These are phyloP conservation scores for Cutaneotrichosporon daszewskae DNA, from an alignment of 1,284 basidiomycete genomes.

Conservation along the genomic window DNA sequence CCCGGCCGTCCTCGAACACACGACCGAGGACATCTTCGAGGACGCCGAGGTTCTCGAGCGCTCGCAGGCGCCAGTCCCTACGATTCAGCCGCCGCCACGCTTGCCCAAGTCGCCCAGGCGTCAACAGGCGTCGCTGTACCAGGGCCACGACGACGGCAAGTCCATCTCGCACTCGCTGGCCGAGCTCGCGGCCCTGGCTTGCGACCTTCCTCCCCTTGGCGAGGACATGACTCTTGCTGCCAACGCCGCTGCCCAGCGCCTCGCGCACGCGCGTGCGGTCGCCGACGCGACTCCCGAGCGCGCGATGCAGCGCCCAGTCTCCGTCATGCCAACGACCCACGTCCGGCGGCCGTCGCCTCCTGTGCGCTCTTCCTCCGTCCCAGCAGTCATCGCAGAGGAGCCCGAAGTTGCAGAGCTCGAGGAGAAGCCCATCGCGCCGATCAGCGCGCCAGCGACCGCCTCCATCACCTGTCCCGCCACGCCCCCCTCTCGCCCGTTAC, in stretches of 20 bases:
- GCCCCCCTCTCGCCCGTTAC: too few species aligned
- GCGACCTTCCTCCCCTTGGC: slow-evolving; percentile 15
- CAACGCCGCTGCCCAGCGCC: slow-evolving; percentile 1
- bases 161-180: slow-evolving; percentile 18
- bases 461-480: too few species aligned
- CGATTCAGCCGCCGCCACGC: neutral
- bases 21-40: neutral
- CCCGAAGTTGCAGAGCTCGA: too few species aligned
- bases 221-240: slow-evolving; percentile 9
- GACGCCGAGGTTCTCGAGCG: neutral
- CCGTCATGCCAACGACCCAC: too few species aligned
- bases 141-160: slow-evolving; percentile 14
- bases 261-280: slow-evolving; percentile 8
- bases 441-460: too few species aligned
- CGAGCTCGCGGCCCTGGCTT: slow-evolving; percentile 15
- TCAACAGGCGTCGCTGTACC: slow-evolving; percentile 7
- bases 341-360: too few species aligned
- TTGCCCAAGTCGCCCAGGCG: slow-evolving; percentile 9
- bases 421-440: too few species aligned
- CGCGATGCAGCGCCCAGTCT: too few species aligned
- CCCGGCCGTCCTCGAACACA: too few species aligned
- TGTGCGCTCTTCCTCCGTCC: too few species aligned
- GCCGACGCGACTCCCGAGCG: slow-evolving; percentile 4
- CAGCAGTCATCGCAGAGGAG: too few species aligned
- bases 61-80: neutral